Conservation (phyloP, 495 filamentous ascomycete species). For the Annulohypoxylon maeteangense region DNA sequence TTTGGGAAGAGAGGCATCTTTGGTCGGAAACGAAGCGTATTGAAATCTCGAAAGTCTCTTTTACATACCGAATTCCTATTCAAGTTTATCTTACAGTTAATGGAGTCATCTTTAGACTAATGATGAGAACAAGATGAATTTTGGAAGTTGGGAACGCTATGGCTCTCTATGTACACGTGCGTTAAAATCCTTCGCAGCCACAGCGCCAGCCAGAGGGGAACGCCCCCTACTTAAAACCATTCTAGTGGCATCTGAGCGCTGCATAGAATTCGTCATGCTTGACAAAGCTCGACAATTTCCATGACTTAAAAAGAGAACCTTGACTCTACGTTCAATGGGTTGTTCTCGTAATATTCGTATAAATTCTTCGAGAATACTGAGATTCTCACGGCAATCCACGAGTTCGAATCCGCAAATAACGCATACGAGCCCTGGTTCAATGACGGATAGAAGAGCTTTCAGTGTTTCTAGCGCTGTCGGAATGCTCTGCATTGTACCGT, state of each 20-base stretch:
- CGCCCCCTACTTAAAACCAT: not conserved
- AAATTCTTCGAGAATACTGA: not conserved
- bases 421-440: not conserved
- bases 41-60: not conserved
- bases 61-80: not conserved
- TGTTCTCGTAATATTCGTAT: not conserved
- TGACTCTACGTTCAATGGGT: not conserved
- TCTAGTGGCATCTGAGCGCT: conserved; percentile 7
- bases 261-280: not conserved
- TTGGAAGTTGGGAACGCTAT: not conserved
- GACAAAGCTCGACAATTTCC: conserved; percentile 4
- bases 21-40: not conserved
- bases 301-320: not conserved
- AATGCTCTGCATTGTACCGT: not conserved
- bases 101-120: not conserved
- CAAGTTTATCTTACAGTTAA: not conserved
- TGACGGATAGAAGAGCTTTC: not conserved
- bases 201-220: not conserved
- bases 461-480: not conserved
- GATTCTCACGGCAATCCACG: not conserved
- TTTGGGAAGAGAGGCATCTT: too few species aligned
- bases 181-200: not conserved
- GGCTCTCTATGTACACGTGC: not conserved
- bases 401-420: not conserved
- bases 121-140: not conserved